Conservation (phyloP, 2,329 filamentous ascomycete genomes). For the Harringtonia aguacate region DNA sequence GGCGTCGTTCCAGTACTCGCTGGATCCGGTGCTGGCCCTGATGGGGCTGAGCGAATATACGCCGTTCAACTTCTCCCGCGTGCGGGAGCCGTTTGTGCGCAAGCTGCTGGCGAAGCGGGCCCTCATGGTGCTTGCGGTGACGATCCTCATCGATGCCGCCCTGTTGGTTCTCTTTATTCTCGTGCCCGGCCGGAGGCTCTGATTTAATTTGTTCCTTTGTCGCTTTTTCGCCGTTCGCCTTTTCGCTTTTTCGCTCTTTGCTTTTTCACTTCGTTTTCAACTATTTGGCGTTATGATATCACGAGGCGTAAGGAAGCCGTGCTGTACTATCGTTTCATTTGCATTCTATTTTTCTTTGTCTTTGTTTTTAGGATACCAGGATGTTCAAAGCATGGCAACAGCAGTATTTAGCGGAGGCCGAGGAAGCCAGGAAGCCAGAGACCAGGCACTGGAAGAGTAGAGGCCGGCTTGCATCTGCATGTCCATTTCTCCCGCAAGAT, state of each 20-base stretch:
- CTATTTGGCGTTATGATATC: not conserved
- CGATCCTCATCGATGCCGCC: constrained; percentile 66
- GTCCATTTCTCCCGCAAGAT: too few species aligned
- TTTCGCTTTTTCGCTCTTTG: not conserved
- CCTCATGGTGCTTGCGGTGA: constrained; percentile 67
- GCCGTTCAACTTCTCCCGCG: constrained; percentile 79
- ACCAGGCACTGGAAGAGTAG: not conserved
- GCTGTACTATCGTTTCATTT: not conserved
- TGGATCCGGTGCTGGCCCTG: constrained; percentile 84
- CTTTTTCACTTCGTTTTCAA: constrained; percentile 1
- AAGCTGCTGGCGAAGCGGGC: constrained; percentile 77
- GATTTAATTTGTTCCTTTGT: constrained; percentile 11
- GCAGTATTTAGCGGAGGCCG: too few species aligned
- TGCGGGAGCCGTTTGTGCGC: constrained; percentile 84
- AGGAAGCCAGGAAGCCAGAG: too few species aligned
- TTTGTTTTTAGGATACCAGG: constrained; percentile 8
- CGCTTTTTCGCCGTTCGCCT: not conserved
- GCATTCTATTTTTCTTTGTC: not conserved
- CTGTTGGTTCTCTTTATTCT: constrained; percentile 87
- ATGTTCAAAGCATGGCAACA: not conserved
- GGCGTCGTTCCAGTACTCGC: constrained; percentile 86
- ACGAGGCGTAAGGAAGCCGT: constrained; percentile 1
- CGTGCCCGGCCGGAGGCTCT: constrained; percentile 79
- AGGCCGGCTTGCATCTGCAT: too few species aligned
- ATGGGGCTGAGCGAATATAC: constrained; percentile 94